phyloP scores from a whole-genome alignment of 768 basidiomycete species.

The Mycena polygramma region DNA sequence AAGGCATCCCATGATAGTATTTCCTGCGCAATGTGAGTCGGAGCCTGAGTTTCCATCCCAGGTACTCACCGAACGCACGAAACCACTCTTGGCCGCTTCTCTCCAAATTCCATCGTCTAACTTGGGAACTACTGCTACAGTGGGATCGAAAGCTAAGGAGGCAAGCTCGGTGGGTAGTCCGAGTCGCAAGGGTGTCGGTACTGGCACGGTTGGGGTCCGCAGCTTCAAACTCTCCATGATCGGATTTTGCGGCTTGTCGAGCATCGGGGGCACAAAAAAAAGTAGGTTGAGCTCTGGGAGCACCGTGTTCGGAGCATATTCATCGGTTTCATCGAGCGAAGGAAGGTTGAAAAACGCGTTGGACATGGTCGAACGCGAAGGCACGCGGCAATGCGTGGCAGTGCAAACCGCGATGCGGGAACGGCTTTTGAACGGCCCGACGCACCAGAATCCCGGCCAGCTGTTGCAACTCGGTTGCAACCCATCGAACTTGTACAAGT shows the following conservation, averaged over 20 bases:
- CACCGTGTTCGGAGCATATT: slow-evolving; percentile 37
- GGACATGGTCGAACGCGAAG: slow-evolving; percentile 10
- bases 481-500: too few relatives aligned
- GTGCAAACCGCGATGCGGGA: too few relatives aligned
- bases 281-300: slow-evolving; percentile 57
- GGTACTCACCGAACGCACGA: slow-evolving; percentile 21
- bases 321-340: slow-evolving; percentile 31
- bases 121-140: background rate
- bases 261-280: slow-evolving; percentile 76
- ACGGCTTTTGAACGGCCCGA: too few relatives aligned
- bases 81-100: slow-evolving; percentile 28
- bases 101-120: slow-evolving; percentile 32
- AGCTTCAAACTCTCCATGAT: slow-evolving; percentile 71
- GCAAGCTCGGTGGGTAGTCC: slow-evolving; percentile 49
- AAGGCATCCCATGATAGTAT: slow-evolving; percentile 76
- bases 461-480: too few relatives aligned
- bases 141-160: slow-evolving; percentile 36
- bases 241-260: slow-evolving; percentile 84
- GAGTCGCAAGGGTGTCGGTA: slow-evolving; percentile 33
- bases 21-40: slow-evolving; percentile 52
- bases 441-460: too few relatives aligned
- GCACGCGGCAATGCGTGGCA: background rate
- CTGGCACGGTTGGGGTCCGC: slow-evolving; percentile 10
- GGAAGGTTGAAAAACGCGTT: slow-evolving; percentile 20
- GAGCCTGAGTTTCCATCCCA: slow-evolving; percentile 1